A percentile compares a stretch with the other conserved stretches of the same genome.
These are phyloP conservation scores for Phlyctochytrium bullatum DNA, from an alignment of 192 early-diverging fungal species.

Conservation along the genomic window DNA sequence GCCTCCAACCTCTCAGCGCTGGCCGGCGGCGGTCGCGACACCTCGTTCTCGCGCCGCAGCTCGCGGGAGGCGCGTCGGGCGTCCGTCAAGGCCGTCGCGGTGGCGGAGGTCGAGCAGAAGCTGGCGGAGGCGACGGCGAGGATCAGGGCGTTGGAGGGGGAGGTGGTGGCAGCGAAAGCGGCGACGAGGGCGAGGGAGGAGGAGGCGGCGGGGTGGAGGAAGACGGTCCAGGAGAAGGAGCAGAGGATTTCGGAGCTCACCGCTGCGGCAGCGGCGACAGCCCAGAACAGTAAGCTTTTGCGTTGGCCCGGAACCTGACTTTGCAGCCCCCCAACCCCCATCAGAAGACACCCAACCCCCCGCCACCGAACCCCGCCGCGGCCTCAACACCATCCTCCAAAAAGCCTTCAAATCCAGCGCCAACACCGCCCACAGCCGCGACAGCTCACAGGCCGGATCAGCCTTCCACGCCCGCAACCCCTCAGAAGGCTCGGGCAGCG, in stretches of 20 bases:
- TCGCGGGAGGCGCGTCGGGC: background rate
- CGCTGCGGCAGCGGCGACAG: background rate
- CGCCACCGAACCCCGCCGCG: constrained; percentile 2
- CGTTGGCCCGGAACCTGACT: background rate
- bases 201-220: background rate
- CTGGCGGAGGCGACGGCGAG: background rate
- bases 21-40: background rate
- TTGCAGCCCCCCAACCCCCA: background rate
- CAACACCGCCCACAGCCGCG: background rate
- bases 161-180: background rate
- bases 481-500: too few relatives aligned
- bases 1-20: too few relatives aligned
- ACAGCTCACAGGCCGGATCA: background rate
- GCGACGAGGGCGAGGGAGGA: background rate
- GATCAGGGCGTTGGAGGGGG: background rate
- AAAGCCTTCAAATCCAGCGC: background rate
- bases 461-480: too few relatives aligned
- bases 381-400: background rate
- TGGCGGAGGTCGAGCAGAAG: background rate
- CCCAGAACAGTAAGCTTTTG: background rate
- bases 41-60: background rate
- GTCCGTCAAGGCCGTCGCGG: background rate
- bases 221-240: constrained; percentile 1
- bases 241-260: background rate
- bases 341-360: constrained; percentile 2